Evolutionary conservation across 2,329 filamentous ascomycete species (phyloP).

Genomic region (Apiospora kogelbergensis): DNA sequence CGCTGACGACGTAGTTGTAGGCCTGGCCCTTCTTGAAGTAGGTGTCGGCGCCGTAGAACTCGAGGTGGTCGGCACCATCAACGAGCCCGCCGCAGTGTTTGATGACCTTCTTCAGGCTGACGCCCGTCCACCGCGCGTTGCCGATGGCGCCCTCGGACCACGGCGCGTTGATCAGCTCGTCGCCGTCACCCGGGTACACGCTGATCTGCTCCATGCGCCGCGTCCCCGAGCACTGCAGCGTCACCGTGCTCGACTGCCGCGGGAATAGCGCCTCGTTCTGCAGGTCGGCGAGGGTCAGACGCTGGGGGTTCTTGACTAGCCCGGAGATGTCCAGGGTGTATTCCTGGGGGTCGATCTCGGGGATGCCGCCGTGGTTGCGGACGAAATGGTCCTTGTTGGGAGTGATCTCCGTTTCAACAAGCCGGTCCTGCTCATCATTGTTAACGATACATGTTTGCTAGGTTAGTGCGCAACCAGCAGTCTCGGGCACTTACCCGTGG

Average conservation of each 20-base stretch:
- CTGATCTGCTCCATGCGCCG: slow-evolving; percentile 68
- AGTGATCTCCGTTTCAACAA: slow-evolving; percentile 58
- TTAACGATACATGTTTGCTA: not conserved
- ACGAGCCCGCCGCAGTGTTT: slow-evolving; percentile 65
- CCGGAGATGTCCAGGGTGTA: slow-evolving; percentile 59
- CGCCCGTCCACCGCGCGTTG: slow-evolving; percentile 61
- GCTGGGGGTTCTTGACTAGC: slow-evolving; percentile 57
- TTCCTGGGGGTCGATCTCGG: slow-evolving; percentile 58
- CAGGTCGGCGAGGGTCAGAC: slow-evolving; percentile 58
- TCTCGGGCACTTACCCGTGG: slow-evolving; percentile 36
- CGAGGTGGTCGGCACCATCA: slow-evolving; percentile 58
- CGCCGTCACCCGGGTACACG: slow-evolving; percentile 65
- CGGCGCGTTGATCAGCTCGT: slow-evolving; percentile 54
- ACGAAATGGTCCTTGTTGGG: slow-evolving; percentile 62
- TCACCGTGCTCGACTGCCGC: slow-evolving; percentile 56
- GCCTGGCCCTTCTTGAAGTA: slow-evolving; percentile 69
- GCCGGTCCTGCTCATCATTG: slow-evolving; percentile 36
- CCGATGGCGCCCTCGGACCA: slow-evolving; percentile 69
- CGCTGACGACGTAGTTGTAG: slow-evolving; percentile 67
- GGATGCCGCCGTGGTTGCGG: slow-evolving; percentile 71
- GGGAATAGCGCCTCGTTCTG: slow-evolving; percentile 61
- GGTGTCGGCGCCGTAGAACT: slow-evolving; percentile 69
- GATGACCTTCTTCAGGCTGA: slow-evolving; percentile 68
- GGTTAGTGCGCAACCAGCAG: not conserved
- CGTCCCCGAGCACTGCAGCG: slow-evolving; percentile 69